phyloP scores from a whole-genome alignment of 2,329 filamentous ascomycete genomes.

The Aureobasidium mangrovei region DNA sequence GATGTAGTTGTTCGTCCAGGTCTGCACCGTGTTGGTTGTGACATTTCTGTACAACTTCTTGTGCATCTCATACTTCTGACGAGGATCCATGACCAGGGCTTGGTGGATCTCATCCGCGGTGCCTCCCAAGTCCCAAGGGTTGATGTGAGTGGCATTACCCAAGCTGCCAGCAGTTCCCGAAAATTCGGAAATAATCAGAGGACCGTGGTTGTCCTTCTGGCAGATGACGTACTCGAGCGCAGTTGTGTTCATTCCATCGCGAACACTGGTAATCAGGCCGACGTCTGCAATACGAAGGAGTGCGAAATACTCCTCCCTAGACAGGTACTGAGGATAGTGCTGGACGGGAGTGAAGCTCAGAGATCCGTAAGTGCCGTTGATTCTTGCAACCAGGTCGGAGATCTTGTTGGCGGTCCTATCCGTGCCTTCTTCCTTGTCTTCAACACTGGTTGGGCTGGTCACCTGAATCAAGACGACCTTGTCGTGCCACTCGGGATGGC shows the following conservation, averaged over 20 bases:
- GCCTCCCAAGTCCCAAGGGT: slow-evolving; percentile 83
- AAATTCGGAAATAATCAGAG: slow-evolving; percentile 91
- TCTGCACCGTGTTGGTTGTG: slow-evolving; percentile 73
- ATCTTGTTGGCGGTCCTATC: slow-evolving; percentile 82
- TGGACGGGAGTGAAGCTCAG: slow-evolving; percentile 84
- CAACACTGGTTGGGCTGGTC: slow-evolving; percentile 64
- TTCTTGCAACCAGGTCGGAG: slow-evolving; percentile 80
- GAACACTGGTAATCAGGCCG: slow-evolving; percentile 87
- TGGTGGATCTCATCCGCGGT: slow-evolving; percentile 77
- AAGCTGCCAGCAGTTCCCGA: slow-evolving; percentile 86
- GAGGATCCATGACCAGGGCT: slow-evolving; percentile 66
- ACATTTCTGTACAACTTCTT: slow-evolving; percentile 72
- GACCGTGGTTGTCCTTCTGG: slow-evolving; percentile 77
- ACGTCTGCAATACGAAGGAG: slow-evolving; percentile 85
- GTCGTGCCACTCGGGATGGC: slow-evolving; percentile 84
- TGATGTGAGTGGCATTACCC: slow-evolving; percentile 84
- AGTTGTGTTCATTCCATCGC: slow-evolving; percentile 88
- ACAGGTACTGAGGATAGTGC: slow-evolving; percentile 89
- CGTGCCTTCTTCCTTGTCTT: slow-evolving; percentile 60
- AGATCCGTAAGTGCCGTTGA: slow-evolving; percentile 85
- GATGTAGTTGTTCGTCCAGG: slow-evolving; percentile 75
- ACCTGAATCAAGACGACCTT: slow-evolving; percentile 93
- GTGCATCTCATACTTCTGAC: slow-evolving; percentile 61
- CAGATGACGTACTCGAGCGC: slow-evolving; percentile 91
- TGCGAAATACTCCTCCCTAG: slow-evolving; percentile 85